These are phyloP conservation scores for Crucihimalaya himalaica DNA, from an alignment of 345 rosid genomes.

Conservation along the genomic window DNA sequence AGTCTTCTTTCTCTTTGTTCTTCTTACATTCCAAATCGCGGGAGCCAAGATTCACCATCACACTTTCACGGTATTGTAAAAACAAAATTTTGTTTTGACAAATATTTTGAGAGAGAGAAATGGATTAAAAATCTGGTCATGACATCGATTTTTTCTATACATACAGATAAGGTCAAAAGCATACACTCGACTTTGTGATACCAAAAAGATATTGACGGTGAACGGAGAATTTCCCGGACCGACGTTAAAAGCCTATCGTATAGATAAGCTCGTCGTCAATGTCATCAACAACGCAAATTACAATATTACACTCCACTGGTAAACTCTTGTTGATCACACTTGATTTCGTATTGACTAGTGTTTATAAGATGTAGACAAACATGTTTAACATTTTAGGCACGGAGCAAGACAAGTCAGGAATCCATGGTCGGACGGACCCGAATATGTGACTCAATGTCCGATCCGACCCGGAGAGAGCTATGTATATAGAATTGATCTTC, in stretches of 20 bases:
- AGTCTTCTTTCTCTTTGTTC: slow-evolving; percentile 22
- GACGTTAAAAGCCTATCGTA: slow-evolving; percentile 42
- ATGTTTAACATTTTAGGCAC: slow-evolving; percentile 42
- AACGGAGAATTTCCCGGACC: slow-evolving; percentile 57
- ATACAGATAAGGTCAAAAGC: slow-evolving; percentile 42
- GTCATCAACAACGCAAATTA: slow-evolving; percentile 52
- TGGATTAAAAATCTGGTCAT: neutral
- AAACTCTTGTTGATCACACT: neutral
- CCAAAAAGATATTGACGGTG: slow-evolving; percentile 48
- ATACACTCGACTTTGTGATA: slow-evolving; percentile 47
- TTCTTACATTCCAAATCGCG: neutral
- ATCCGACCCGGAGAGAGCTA: slow-evolving; percentile 62
- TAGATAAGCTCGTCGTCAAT: slow-evolving; percentile 47
- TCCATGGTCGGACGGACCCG: slow-evolving; percentile 55
- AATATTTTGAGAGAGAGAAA: neutral
- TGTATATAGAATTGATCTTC: slow-evolving; percentile 52
- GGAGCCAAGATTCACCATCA: slow-evolving; percentile 34
- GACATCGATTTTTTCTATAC: neutral
- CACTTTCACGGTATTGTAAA: slow-evolving; percentile 31
- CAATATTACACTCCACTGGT: slow-evolving; percentile 63
- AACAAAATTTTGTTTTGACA: neutral
- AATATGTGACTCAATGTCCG: slow-evolving; percentile 73
- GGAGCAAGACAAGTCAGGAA: slow-evolving; percentile 42
- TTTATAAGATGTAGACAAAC: neutral
- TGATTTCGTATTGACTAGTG: neutral